Evolutionary conservation across 257 asterid species (phyloP), one percentile per base, ranked within the genome.

Genomic region (Solanum peruvianum): DNA sequence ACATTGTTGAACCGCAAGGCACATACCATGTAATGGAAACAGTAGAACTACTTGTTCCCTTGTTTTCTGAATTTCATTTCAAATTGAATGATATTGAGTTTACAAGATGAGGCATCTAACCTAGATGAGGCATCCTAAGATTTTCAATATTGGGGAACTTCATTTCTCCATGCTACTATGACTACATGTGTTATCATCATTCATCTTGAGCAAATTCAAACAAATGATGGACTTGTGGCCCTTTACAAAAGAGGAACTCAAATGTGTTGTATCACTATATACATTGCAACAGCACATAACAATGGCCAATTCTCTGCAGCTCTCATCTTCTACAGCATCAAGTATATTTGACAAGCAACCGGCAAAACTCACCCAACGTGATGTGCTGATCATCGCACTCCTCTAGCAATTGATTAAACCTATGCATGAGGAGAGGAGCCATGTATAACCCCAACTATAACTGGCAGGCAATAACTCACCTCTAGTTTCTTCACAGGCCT

Each of bases 221-320:
- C 83, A 89, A 91, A 94, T 94, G 94, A 89, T 89, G 88, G 90
- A 56, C 90, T 86, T 84, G 87, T 85, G 69, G 91, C 96, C 90
- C 95, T 90, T 87, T 86, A 89, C 93, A 93, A 92, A 92, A 91
- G 92, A 67, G 93, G 96, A 92, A 93, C 96, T 88, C 87, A 80
- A 90, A 84, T 83, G 87, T 91, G 86, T 88, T 92, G 91, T 89
- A 92, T 90, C 80, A 82, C 92, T 94, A 96, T 96, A 88, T 95
- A 96, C 98, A 96, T 66, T n/a, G 90, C 86, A 91, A 88, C 90
- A 90, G 89, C 94, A 80, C 70, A 90, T 66, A 82, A 70, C 47
- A 67, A 56, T 44, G 87, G 86, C 90, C 71, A 33, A 71, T 81
- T 82, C 73, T 90, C 90, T 13, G 76, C 86, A 86, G 80, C 75